Conservation (phyloP, 768 basidiomycete genomes). For the Lactarius pseudohatsudake region DNA sequence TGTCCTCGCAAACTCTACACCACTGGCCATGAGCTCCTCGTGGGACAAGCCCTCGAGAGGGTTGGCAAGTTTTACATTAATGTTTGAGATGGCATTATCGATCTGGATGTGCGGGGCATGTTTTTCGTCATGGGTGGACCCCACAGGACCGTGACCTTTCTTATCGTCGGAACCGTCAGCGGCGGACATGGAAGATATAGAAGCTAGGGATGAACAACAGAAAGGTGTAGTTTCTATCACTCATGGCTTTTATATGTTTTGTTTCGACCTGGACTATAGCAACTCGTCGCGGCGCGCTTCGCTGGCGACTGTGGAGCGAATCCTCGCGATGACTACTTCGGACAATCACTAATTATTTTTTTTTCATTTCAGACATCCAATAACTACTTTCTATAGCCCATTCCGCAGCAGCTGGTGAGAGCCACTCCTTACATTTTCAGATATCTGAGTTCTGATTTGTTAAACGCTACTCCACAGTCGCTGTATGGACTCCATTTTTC, state of each 20-base stretch:
- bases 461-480: not conserved
- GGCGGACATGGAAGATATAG: slow-evolving; percentile 21
- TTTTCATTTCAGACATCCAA: not conserved
- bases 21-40: slow-evolving; percentile 57
- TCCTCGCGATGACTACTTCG: not conserved
- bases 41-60: slow-evolving; percentile 60
- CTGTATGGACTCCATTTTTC: not conserved
- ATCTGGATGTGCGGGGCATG: slow-evolving; percentile 27
- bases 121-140: slow-evolving; percentile 33
- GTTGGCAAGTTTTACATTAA: slow-evolving; percentile 54
- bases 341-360: not conserved
- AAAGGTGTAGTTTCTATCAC: slow-evolving; percentile 5
- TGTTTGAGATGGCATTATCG: slow-evolving; percentile 39
- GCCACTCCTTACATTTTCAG: not conserved
- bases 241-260: slow-evolving; percentile 21
- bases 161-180: slow-evolving; percentile 16
- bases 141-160: slow-evolving; percentile 21
- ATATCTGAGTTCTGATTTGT: not conserved
- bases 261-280: not conserved
- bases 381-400: not conserved
- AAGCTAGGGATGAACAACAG: not conserved
- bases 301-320: slow-evolving; percentile 10
- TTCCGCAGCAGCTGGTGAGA: not conserved
- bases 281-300: not conserved
- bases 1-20: slow-evolving; percentile 56